Base-by-base conservation (phyloP, 2,329 filamentous ascomycete species). In the Trichophyton benhamiae region DNA sequence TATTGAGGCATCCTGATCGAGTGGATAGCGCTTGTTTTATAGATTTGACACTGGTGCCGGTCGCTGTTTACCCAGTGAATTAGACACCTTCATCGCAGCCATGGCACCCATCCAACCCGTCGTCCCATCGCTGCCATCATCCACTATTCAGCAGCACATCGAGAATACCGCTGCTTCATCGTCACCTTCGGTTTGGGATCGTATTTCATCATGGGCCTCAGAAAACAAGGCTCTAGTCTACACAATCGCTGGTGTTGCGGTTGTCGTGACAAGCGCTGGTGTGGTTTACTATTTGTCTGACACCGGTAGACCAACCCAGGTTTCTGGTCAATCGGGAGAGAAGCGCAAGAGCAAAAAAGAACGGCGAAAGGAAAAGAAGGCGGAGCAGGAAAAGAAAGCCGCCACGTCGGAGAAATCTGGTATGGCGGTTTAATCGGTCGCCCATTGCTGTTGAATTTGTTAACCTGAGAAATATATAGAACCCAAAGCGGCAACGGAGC, bases 161-260 rank as follows among this genome's bases (percentile, higher is more conserved):
- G 60, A 60, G 36, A 60, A 38, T 58, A 44, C 61, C 17, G 55
- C 61, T 5, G 57, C 62, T 60, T 49, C 61, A 15, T 53, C 62
- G 15, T 63, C 65, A 11, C 57, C 65, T 6, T 63, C 63, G 3
- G 60, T 94, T 61, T 96, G 91, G 91, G 89, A 96, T 75, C 87
- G 91, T 70, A 80, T 96, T 76, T 87, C 91, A 67, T 86, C 80
- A 71, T 99, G 94, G 92, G 91, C 88, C 13, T 89, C 91, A 1
- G 92, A 97, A 74, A 91, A 99, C 79, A 97, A 96, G 80, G 88
- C 89, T 57, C 83, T 92, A 60, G 91, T 95, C 65, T 99, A 96
- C 77, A 96, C 94, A 67, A 89, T 97, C 76, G 94, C 92, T 61
- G 94, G 94, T 70, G 88, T 96, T 63, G 92, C 92, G 60, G 83